Evolutionary conservation across 2,329 filamentous ascomycete genomes (phyloP).

Genomic region (Apiospora phragmitis): DNA sequence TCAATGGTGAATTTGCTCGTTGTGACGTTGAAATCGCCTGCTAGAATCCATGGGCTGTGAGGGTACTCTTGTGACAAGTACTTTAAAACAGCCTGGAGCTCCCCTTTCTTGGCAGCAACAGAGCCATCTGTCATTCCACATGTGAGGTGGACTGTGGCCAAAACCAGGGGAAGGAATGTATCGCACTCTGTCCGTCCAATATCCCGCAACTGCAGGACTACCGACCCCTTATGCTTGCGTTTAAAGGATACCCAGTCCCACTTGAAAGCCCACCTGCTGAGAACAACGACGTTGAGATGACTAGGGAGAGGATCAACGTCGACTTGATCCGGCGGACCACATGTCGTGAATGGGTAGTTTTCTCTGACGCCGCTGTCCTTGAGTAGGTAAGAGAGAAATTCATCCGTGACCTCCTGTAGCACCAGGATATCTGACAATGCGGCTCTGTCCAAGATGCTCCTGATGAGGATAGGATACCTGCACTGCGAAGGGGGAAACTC

Average conservation of each 20-base stretch:
- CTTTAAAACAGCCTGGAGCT: constrained; percentile 51
- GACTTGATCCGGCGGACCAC: constrained; percentile 54
- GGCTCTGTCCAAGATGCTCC: constrained; percentile 42
- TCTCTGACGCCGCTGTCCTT: constrained; percentile 42
- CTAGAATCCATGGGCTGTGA: constrained; percentile 53
- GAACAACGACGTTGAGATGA: constrained; percentile 59
- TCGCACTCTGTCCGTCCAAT: constrained; percentile 27
- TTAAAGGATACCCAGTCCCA: constrained; percentile 57
- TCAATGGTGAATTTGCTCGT: constrained; percentile 59
- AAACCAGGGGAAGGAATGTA: constrained; percentile 41
- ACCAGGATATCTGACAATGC: constrained; percentile 50
- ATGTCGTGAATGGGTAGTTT: constrained; percentile 56
- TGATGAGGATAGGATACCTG: constrained; percentile 44
- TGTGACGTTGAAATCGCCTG: constrained; percentile 65
- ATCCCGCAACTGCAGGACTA: constrained; percentile 45
- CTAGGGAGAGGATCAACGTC: constrained; percentile 58
- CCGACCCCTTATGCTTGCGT: constrained; percentile 57
- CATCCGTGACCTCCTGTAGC: constrained; percentile 66
- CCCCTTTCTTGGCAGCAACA: constrained; percentile 55
- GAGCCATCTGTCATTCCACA: constrained; percentile 60
- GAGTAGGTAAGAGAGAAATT: constrained; percentile 60
- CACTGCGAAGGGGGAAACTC: constrained; percentile 42
- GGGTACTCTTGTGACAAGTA: constrained; percentile 45
- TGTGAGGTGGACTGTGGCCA: constrained; percentile 63
- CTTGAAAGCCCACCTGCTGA: constrained; percentile 56